A percentile compares a stretch with the other conserved stretches of the same genome.
Conservation (phyloP, 2,329 filamentous ascomycete genomes). For the Beauveria sp. region DNA sequence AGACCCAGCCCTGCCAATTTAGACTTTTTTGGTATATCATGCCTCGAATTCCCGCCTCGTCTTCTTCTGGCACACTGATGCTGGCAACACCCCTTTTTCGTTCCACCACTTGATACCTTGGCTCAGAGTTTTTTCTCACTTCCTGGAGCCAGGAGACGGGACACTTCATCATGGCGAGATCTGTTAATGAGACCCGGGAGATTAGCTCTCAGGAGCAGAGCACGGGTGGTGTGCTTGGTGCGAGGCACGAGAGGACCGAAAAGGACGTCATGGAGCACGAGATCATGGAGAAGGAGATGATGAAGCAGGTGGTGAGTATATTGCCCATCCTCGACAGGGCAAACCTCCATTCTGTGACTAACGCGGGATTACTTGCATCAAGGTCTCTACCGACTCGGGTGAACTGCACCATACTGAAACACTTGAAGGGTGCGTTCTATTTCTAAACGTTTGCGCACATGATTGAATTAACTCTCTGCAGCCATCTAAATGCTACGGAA, state of each 20-base stretch:
- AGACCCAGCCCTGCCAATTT: neutral
- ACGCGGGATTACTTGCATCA: neutral
- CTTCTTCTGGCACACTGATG: neutral
- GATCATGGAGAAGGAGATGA: too few species aligned
- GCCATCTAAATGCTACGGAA: slow-evolving; percentile 22
- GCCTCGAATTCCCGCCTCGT: neutral
- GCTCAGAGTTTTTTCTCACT: neutral
- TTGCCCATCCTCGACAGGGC: too few species aligned
- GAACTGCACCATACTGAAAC: slow-evolving; percentile 1
- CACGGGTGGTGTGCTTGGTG: slow-evolving; percentile 2
- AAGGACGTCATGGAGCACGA: too few species aligned
- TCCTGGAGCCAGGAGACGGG: neutral
- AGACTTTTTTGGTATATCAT: slow-evolving; percentile 7
- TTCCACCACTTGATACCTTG: neutral
- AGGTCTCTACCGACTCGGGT: neutral
- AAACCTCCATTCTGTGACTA: neutral
- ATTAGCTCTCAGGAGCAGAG: neutral
- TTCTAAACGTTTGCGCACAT: neutral
- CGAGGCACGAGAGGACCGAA: neutral
- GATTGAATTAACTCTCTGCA: neutral
- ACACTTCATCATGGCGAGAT: slow-evolving; percentile 2
- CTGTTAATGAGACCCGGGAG: neutral
- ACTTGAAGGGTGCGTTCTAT: slow-evolving; percentile 2
- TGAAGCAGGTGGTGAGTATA: neutral
- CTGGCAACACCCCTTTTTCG: neutral